phyloP scores from a whole-genome alignment of 805 yeast genomes.

The Wickerhamiella slavikovae region DNA sequence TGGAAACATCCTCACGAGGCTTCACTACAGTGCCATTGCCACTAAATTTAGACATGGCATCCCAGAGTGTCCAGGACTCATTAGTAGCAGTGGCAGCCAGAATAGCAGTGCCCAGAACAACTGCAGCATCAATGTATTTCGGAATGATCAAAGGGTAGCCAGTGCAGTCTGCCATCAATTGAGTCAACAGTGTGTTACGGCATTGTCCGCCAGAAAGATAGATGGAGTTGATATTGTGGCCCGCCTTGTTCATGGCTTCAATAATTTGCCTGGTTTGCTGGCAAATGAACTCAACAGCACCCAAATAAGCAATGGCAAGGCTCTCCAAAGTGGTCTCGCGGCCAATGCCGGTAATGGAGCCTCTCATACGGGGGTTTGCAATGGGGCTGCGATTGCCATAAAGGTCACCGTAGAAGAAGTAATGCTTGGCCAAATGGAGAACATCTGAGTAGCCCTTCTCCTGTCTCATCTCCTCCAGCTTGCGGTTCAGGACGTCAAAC shows the following conservation, averaged over 20 bases:
- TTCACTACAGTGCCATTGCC: slow-evolving; percentile 63
- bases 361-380: slow-evolving; percentile 86
- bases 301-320: slow-evolving; percentile 68
- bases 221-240: slow-evolving; percentile 55
- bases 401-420: slow-evolving; percentile 87
- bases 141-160: slow-evolving; percentile 86
- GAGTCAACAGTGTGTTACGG: slow-evolving; percentile 72
- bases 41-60: slow-evolving; percentile 63
- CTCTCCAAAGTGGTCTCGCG: slow-evolving; percentile 79
- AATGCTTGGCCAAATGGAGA: slow-evolving; percentile 59
- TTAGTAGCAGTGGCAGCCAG: slow-evolving; percentile 88
- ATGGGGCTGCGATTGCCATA: slow-evolving; percentile 97
- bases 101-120: slow-evolving; percentile 87
- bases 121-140: slow-evolving; percentile 88
- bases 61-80: slow-evolving; percentile 43
- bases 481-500: slow-evolving; percentile 65
- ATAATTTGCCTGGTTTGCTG: slow-evolving; percentile 94
- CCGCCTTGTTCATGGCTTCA: slow-evolving; percentile 60
- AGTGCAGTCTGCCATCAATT: slow-evolving; percentile 80
- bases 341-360: slow-evolving; percentile 76
- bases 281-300: slow-evolving; percentile 92
- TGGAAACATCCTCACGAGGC: slow-evolving; percentile 38
- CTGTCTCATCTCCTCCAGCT: slow-evolving; percentile 42
- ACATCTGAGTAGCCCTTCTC: slow-evolving; percentile 46
- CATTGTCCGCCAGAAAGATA: slow-evolving; percentile 96